Base-by-base conservation (phyloP, 345 rosid species). In the Boechera divaricarpa region DNA sequence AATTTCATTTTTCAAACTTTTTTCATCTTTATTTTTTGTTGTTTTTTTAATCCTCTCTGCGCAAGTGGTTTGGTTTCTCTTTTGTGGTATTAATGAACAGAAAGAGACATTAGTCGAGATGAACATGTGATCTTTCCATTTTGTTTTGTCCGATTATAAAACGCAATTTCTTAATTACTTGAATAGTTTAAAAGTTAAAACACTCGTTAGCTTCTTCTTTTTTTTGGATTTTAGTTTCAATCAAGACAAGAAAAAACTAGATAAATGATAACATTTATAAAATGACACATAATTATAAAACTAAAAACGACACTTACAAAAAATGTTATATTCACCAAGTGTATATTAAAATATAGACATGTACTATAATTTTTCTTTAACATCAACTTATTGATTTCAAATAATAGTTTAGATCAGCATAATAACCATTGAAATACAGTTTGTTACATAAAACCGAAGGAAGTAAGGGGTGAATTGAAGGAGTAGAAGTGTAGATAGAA, bases 71-170 rank as follows among this genome's bases (percentile, higher is more conserved):
- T 70, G 75, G 64, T 44, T 63, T 77, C 63, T 42, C 70, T 63
- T 71, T 70, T 54, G 76, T 77, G 66, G 66, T 77, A 55, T 63
- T 77, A 48, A 63, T 70, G 80, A 70, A 70, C 71, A 63, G 66
- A 70, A 77, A 55, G 76, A 77, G 76, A 70, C 71, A 61, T 51
- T 61, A 52, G 31, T 52, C 45, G 57, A 41, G 29, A 69, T 69
- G 64, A 76, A 69, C 66, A 70, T 69, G 65, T 77, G 13, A 45
- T 45, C 4, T 48, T 57, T 63, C 44, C 28, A 24, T 53, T 5
- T 10, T 4, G 32, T 36, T 32, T 5, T 1, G 18, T 57, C 57
- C 28, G 13, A 59, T 35, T 29, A 33, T 35, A 48, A 41, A 60
- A 10, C 3, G 29, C 64, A 16, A 16, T 35, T 36, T 9, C 64